Evolutionary conservation across 441 rosid species (phyloP), one percentile per base, ranked within the genome.

Genomic region (Gossypium davidsonii): DNA sequence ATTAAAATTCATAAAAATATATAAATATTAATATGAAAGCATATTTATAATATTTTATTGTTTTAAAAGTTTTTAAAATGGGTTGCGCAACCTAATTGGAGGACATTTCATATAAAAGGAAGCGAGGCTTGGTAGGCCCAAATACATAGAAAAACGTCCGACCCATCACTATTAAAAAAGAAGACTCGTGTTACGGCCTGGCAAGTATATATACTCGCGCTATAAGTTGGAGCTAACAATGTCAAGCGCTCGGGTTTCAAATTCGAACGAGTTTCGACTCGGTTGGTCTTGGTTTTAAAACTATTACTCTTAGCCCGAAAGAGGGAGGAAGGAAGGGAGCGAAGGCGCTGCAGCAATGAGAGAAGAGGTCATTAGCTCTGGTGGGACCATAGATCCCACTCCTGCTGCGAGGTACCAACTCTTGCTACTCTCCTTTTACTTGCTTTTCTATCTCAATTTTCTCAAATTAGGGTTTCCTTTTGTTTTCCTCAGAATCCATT

Each of bases 281-380:
- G 2, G 2, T 20, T 42, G 67, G 55, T 66, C 37, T 65, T 17
- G 52, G 56, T 66, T 46, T 66, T 34, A 18, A 66, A 21, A 46
- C 26, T 23, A 21, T 14, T 44, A 4, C 9, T 10, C 1, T 58
- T 61, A 34, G 67, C 26, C 67, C n/a, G 9, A 3, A 17, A 28
- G 25, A 48, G 28, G 31, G 20, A 10, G 20, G 67, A 18, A 48
- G 17, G 31, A 14, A 10, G 31, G 67, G 34, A 18, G 68, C 14
- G 46, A 17, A 63, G 59, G 21, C 17, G 64, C 46, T 64, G 71
- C 57, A 14, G 65, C 57, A 14, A 88, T 88, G 90, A 82, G 85
- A 72, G 92, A 88, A 79, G 92, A 88, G 76, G 90, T 83, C 7
- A 86, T 86, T 64, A 88, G 90, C 86, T 88, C 89, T 51, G 90